A percentile compares a stretch with the other conserved stretches of the same genome.
phyloP scores from a whole-genome alignment of 352 stramenopile species.

The Elongisporangium anandrum region DNA sequence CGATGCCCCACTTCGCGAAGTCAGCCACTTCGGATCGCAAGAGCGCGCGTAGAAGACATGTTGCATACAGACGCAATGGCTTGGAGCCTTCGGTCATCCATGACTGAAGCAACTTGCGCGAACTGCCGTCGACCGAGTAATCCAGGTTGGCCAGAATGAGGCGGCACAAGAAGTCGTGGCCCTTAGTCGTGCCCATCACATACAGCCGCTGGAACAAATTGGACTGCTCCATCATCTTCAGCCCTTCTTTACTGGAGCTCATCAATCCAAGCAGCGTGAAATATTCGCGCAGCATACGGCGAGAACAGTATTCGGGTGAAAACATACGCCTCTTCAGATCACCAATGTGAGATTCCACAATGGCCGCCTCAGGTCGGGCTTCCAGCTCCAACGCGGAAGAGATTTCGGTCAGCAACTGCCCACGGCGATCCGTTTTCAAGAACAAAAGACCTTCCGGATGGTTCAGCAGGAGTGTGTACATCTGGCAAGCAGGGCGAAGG shows the following conservation, averaged over 20 bases:
- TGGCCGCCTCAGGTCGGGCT: constrained; percentile 77
- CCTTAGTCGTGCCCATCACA: constrained; percentile 84
- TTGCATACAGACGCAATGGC: constrained; percentile 78
- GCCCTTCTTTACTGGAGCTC: constrained; percentile 85
- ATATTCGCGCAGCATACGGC: constrained; percentile 87
- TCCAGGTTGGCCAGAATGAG: constrained; percentile 87
- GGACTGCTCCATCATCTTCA: constrained; percentile 90
- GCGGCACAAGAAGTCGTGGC: constrained; percentile 86
- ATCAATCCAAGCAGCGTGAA: constrained; percentile 86
- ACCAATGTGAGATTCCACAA: constrained; percentile 86
- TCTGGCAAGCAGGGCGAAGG: constrained; percentile 81
- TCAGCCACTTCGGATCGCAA: constrained; percentile 82
- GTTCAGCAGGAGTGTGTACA: constrained; percentile 87
- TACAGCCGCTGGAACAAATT: constrained; percentile 87
- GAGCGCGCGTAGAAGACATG: constrained; percentile 75
- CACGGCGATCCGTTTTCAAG: constrained; percentile 82
- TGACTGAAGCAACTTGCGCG: constrained; percentile 80
- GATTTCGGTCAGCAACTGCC: constrained; percentile 83
- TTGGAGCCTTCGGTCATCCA: constrained; percentile 88
- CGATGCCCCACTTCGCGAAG: constrained; percentile 87
- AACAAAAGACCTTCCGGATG: constrained; percentile 84
- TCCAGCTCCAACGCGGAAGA: constrained; percentile 81
- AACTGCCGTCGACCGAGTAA: constrained; percentile 85
- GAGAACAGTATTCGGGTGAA: constrained; percentile 79
- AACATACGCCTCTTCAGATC: constrained; percentile 87